A percentile compares a stretch with the other conserved stretches of the same genome.
phyloP scores from a whole-genome alignment of 192 early-diverging fungal species.

The Allomyces javanicus region DNA sequence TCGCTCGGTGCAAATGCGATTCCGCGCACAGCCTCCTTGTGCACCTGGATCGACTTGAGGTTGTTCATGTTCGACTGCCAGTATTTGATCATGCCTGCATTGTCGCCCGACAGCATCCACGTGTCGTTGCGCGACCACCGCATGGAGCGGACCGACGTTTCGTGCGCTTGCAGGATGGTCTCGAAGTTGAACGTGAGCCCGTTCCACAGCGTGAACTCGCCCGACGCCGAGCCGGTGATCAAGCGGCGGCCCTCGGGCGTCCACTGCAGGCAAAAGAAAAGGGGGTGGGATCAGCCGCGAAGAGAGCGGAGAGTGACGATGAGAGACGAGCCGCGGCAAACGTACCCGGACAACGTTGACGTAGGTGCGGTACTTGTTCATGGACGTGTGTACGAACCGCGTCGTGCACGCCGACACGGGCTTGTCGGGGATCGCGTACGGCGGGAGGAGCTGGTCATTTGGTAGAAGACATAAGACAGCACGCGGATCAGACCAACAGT shows the following conservation, averaged over 20 bases:
- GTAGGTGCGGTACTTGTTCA: slow-evolving; percentile 80
- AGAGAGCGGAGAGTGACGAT: background rate
- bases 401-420: slow-evolving; percentile 53
- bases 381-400: slow-evolving; percentile 76
- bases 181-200: slow-evolving; percentile 96
- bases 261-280: slow-evolving; percentile 33
- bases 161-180: slow-evolving; percentile 89
- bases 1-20: slow-evolving; percentile 82
- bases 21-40: slow-evolving; percentile 78
- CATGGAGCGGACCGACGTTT: slow-evolving; percentile 84
- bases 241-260: slow-evolving; percentile 87
- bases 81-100: slow-evolving; percentile 84
- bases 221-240: slow-evolving; percentile 78
- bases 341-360: slow-evolving; percentile 71
- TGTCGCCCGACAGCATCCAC: slow-evolving; percentile 87
- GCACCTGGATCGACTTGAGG: slow-evolving; percentile 66
- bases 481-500: slow-evolving; percentile 3
- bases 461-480: no score
- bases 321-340: background rate
- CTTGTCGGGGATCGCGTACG: slow-evolving; percentile 44
- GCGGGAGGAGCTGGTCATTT: slow-evolving; percentile 32
- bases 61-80: slow-evolving; percentile 95
- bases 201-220: slow-evolving; percentile 95
- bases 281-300: background rate
- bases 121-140: slow-evolving; percentile 88